Base-by-base conservation (phyloP, 768 basidiomycete species). In the Russula virescens region DNA sequence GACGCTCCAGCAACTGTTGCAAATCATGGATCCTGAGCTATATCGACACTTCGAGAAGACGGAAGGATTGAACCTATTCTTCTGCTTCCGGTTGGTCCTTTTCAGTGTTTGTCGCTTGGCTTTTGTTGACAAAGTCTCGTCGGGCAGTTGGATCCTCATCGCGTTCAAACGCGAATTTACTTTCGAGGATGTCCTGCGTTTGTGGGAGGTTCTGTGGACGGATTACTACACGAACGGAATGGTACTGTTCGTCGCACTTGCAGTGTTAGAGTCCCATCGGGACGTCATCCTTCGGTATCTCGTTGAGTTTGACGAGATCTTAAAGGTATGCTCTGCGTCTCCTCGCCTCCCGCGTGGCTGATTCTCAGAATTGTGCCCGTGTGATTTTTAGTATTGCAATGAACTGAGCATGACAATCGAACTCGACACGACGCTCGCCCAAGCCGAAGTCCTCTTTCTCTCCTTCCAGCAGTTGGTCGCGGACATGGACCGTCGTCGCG, bases 351-450 rank as follows among this genome's bases (percentile, higher is more conserved):
- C 55, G 42, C 21, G 19, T 38, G 57, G 53, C 26, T 25, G 45
- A 28, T 38, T n/a, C n/a, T n/a, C n/a, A n/a, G n/a, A n/a, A n/a
- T n/a, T n/a, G n/a, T n/a, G n/a, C n/a, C n/a, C n/a, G n/a, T n/a
- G n/a, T n/a, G n/a, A n/a, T n/a, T n/a, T 21, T 38, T 67, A 89
- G 87, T 97, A 95, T 69, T 92, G 91, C 78, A 96, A 95, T 70
- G 92, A 96, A 69, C 84, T 96, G 64, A 91, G 89, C 75, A 93
- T 93, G 88, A 92, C 94, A 55, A 96, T 99, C 68, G 97, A 98
- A 72, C 83, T 98, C n/a, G 89, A 97, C 72, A 85, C 88, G 0
- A 96, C 97, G 21, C 82, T 99, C 10, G 89, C 93, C 0, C 97
- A 98, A 75, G 97, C 96, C 11, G 97, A 99, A 74, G 94, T 98